Evolutionary conservation across 2,329 filamentous ascomycete species (phyloP).

Genomic region (Epichloe aotearoae): DNA sequence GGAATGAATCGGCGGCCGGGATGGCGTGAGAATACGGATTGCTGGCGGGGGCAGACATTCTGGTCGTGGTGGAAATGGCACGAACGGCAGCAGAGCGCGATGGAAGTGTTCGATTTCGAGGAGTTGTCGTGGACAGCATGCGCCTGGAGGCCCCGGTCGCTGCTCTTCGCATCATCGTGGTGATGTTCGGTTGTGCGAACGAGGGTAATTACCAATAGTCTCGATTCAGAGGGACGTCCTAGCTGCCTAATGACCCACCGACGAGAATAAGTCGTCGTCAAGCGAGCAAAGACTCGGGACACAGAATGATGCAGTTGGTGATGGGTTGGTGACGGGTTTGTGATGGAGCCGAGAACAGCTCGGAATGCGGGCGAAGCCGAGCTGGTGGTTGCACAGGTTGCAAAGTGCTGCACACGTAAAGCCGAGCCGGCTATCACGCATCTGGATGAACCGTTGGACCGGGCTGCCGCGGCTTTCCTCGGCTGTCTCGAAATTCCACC

Average conservation of each 20-base stretch:
- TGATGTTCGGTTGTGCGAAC: neutral
- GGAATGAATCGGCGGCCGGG: constrained; percentile 61
- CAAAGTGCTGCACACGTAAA: no score
- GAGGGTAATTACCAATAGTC: no score
- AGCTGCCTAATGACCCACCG: no score
- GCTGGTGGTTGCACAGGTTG: neutral
- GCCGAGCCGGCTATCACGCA: constrained; percentile 1
- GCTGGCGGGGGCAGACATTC: constrained; percentile 15
- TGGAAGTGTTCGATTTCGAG: constrained; percentile 7
- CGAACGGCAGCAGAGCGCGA: constrained; percentile 13
- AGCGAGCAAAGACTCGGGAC: neutral
- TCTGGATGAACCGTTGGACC: constrained; percentile 9
- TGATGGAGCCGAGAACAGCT: neutral
- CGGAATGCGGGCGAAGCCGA: constrained; percentile 1
- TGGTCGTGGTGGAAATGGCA: constrained; percentile 18
- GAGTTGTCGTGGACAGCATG: constrained; percentile 10
- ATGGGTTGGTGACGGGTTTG: neutral
- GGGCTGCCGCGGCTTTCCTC: constrained; percentile 21
- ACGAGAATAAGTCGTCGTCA: no score
- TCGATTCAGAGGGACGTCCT: no score
- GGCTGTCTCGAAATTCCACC: constrained; percentile 14
- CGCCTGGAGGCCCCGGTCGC: constrained; percentile 19
- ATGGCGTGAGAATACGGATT: constrained; percentile 18
- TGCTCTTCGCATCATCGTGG: constrained; percentile 20
- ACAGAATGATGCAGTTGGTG: neutral